Evolutionary conservation across 768 basidiomycete species (phyloP), one percentile per base, ranked within the genome.

Genomic region (Suillus spraguei): DNA sequence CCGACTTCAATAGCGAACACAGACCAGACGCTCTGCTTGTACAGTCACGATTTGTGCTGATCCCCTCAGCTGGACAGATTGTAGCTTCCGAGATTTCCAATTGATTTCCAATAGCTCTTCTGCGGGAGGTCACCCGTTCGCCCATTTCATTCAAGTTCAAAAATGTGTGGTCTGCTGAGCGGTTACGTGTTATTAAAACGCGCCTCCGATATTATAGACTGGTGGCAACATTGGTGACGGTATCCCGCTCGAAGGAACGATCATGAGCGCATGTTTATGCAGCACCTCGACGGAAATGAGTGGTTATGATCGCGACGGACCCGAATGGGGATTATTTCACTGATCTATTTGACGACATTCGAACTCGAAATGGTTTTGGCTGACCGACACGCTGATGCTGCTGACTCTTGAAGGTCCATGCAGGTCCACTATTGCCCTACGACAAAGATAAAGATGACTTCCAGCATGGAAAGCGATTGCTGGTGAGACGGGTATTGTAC

Each of bases 261-360:
- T 58, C 9, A 28, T 58, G 24, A 39, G 16, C 54, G 14, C 22
- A 36, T 22, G 22, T 55, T 22, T 13, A 36, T 55, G 35, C 50
- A 52, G 17, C 52, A 53, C 22, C 55, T 56, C 55, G 24, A 39
- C 55, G 36, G 55, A 56, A 56, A 56, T 56, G 55, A 38, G 55
- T n/a, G 9, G 17, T 55, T 38, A 32, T 58, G 17, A 28, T 41
- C 39, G 24, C 39, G 41, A 58, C 24, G 56, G 56, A 17, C 38
- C 55, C 38, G 38, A 28, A 24, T 56, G 38, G 16, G 36, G 38
- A 16, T 53, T n/a, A 35, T 35, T 39, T 17, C 24, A 22, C n/a
- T 16, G 35, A 55, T 55, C n/a, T 55, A 38, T 55, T 55, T 55
- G 35, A 55, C n/a, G 2, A 55, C 13, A 36, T 36, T 55, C n/a